Base-by-base conservation (phyloP, 345 rosid species). In the Corchorus olitorius region DNA sequence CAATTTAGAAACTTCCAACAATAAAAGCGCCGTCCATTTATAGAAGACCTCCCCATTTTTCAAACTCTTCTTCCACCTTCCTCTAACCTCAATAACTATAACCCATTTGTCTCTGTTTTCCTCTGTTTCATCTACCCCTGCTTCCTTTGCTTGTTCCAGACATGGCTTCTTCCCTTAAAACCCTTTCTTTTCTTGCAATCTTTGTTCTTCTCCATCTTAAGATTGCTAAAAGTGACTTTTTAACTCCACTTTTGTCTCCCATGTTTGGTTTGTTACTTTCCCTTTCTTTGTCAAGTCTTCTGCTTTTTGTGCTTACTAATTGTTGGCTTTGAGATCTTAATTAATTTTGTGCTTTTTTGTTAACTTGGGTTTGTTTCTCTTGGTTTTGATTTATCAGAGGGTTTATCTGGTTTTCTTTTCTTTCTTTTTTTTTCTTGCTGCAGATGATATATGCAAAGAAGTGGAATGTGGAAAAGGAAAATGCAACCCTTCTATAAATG, bases 401-500 rank as follows among this genome's bases (percentile, higher is more conserved):
- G 53, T 73, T 52, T 17, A 55, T 45, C 8, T 45, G 48, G 48
- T 6, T 45, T 45, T 45, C n/a, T n/a, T n/a, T n/a, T n/a, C n/a
- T 45, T 7, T 19, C 46, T 33, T 62, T 35, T 41, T 3, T 45
- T 6, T 12, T 2, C 19, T 70, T 56, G 52, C 50, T 55, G 45
- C 82, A 92, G 97, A 78, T 74, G 82, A 82, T 59, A 76, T 83
- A 52, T 92, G 97, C 88, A 85, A 86, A 22, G 76, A 82, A 19
- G 85, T 80, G 83, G 74, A 81, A 35, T 92, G 97, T 81, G 95
- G 95, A 33, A 91, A 54, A 82, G 97, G 95, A 66, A 81, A 78
- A 27, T 92, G 97, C 85, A 86, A 83, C 81, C 70, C 87, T 37
- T 81, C 88, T 48, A 20, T 65, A 14, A 87, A 87, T 13, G 33